Percentiles rank a stretch among this genome's conserved stretches.
Evolutionary conservation across 257 asterid genomes (phyloP).

Genomic region (Solanum sejunctum): DNA sequence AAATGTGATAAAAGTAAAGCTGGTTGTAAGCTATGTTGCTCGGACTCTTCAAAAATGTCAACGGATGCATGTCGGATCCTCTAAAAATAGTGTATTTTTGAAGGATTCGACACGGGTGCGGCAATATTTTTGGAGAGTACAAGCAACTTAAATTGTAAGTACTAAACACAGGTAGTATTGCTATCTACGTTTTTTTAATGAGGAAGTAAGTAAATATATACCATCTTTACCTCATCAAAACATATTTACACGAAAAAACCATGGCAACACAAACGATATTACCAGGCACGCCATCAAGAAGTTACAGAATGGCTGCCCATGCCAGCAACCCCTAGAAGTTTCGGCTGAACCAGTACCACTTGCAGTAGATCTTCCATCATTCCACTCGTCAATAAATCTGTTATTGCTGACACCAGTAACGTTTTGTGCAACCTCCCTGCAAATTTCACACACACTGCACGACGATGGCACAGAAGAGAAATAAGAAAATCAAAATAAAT

Average conservation of each 20-base stretch:
- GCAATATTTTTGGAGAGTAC: too few species aligned
- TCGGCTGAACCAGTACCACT: not conserved
- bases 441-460: conserved; percentile 75
- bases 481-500: not conserved
- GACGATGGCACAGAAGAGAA: not conserved
- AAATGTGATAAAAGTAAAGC: not conserved
- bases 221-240: conserved; percentile 9
- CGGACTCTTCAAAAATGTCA: too few species aligned
- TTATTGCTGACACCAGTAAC: conserved; percentile 33
- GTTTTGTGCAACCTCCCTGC: conserved; percentile 53
- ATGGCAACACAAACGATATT: conserved; percentile 64
- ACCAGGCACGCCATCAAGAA: conserved; percentile 75
- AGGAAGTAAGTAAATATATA: not conserved
- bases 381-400: conserved; percentile 69
- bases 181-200: not conserved
- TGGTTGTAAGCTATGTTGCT: not conserved
- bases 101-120: too few species aligned
- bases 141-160: not conserved
- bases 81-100: too few species aligned
- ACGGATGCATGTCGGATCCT: too few species aligned
- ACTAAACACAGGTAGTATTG: not conserved
- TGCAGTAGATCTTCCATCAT: conserved; percentile 18
- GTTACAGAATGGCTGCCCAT: conserved; percentile 58
- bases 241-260: conserved; percentile 74
- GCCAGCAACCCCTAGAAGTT: conserved; percentile 39